These are phyloP conservation scores for Hansfordia pulvinata DNA, from an alignment of 2,329 filamentous ascomycete species.

Conservation along the genomic window DNA sequence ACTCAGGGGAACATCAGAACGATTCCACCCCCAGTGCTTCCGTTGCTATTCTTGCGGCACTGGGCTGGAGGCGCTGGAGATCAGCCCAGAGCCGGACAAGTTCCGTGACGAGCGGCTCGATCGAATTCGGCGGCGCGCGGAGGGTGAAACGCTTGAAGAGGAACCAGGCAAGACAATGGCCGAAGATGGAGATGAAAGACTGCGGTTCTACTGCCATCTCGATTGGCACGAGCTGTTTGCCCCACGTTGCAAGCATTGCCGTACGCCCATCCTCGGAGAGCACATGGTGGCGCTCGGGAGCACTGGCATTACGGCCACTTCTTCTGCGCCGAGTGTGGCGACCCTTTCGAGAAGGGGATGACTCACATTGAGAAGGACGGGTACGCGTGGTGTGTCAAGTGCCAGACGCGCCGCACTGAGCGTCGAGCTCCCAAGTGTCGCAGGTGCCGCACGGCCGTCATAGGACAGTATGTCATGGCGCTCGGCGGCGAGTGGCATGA, in stretches of 20 bases:
- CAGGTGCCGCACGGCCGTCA: slow-evolving; percentile 71
- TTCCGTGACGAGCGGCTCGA: slow-evolving; percentile 58
- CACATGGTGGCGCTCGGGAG: slow-evolving; percentile 88
- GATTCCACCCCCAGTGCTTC: slow-evolving; percentile 93
- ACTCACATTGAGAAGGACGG: slow-evolving; percentile 87
- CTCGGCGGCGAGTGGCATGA: slow-evolving; percentile 90
- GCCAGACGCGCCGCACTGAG: slow-evolving; percentile 85
- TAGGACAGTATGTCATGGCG: slow-evolving; percentile 81
- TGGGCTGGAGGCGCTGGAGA: slow-evolving; percentile 84
- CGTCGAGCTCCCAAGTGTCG: slow-evolving; percentile 78
- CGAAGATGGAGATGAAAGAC: slow-evolving; percentile 58
- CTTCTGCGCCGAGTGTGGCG: slow-evolving; percentile 96
- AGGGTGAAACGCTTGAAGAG: slow-evolving; percentile 46
- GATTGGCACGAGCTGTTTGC: slow-evolving; percentile 95
- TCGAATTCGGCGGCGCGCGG: slow-evolving; percentile 50
- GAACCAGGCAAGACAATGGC: slow-evolving; percentile 48
- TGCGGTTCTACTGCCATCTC: slow-evolving; percentile 94
- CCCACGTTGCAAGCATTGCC: slow-evolving; percentile 89
- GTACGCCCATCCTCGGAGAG: slow-evolving; percentile 90
- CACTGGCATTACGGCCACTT: slow-evolving; percentile 98
- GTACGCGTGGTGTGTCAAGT: slow-evolving; percentile 91
- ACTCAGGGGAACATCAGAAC: slow-evolving; percentile 54
- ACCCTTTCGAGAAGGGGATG: slow-evolving; percentile 67
- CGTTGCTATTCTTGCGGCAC: slow-evolving; percentile 78
- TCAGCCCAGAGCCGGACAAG: slow-evolving; percentile 78